Evolutionary conservation across 345 rosid species (phyloP), one percentile per base, ranked within the genome.

Genomic region (Leavenworthia alabamica): DNA sequence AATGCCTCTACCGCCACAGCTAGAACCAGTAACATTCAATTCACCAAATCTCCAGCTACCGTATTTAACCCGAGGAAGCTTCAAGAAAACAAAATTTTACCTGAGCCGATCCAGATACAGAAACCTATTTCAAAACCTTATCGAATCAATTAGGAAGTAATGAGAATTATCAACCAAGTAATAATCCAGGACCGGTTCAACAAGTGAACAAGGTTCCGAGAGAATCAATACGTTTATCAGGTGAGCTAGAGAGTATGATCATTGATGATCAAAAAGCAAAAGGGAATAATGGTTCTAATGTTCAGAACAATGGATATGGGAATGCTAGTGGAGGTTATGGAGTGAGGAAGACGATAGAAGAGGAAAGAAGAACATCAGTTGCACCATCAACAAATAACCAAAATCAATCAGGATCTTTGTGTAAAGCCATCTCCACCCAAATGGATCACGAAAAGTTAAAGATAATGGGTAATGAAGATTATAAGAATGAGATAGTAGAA

Each of bases 391-490:
- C 78, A 7, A 70, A 3, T 24, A 48, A 37, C 7, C 35, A 43
- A 26, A 68, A 68, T 20, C 70, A 73, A 12, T 45, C 79, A 0
- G 80, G 72, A 45, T 83, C 97, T 5, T 76, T 89, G 16, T 93
- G 97, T 47, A 78, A 95, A 20, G 92, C 92, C 1, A 62, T 89
- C 5, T 89, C 99, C 0, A 93, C 96, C 0, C 67, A 96, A 70
- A 93, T 87, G 95, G 99, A 93, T 57, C 99, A 97, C 0, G 96
- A 93, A 67, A 84, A 80, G 12, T 66, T 93, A 60, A 93, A 93
- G 64, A 85, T 87, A 1, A 83, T 86, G 97, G 99, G 97, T 0
- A 93, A 93, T 48, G 99, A 93, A 78, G 99, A 93, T 73, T 93
- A 89, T 66, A 93, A 86, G 77, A 85, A 80, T 5, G 94, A 96